A percentile compares a stretch with the other conserved stretches of the same genome.
phyloP scores from a whole-genome alignment of 2,329 filamentous ascomycete genomes.

The Paraphaeosphaeria sporulosa region DNA sequence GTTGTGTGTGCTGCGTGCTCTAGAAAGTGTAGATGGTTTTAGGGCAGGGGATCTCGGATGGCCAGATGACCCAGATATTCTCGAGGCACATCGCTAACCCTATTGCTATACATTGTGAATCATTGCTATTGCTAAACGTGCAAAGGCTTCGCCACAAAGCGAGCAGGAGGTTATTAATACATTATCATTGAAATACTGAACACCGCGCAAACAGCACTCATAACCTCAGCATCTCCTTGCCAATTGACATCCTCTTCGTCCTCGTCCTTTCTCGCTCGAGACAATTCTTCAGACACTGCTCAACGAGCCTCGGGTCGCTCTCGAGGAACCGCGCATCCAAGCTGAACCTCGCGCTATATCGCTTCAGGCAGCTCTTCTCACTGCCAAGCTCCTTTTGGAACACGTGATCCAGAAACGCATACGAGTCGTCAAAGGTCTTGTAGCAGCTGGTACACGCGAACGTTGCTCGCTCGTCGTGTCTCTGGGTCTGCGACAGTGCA shows the following conservation, averaged over 20 bases:
- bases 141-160: no score
- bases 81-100: no score
- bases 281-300: constrained; percentile 44
- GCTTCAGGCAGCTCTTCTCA: constrained; percentile 38
- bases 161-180: no score
- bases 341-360: constrained; percentile 27
- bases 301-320: constrained; percentile 35
- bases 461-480: constrained; percentile 28
- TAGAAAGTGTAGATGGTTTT: no score
- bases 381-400: constrained; percentile 46
- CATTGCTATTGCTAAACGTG: no score
- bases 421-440: constrained; percentile 45
- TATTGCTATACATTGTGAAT: no score
- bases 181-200: no score
- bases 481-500: constrained; percentile 11
- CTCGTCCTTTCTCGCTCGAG: constrained; percentile 39
- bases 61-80: no score
- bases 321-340: constrained; percentile 29
- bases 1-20: no score
- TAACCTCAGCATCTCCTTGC: constrained; percentile 14
- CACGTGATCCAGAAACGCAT: constrained; percentile 45
- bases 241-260: constrained; percentile 25
- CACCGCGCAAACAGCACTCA: background rate
- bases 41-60: no score
- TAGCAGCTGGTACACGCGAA: constrained; percentile 47